Evolutionary conservation across 345 rosid species (phyloP).

Genomic region (Eucalyptus pauciflora): DNA sequence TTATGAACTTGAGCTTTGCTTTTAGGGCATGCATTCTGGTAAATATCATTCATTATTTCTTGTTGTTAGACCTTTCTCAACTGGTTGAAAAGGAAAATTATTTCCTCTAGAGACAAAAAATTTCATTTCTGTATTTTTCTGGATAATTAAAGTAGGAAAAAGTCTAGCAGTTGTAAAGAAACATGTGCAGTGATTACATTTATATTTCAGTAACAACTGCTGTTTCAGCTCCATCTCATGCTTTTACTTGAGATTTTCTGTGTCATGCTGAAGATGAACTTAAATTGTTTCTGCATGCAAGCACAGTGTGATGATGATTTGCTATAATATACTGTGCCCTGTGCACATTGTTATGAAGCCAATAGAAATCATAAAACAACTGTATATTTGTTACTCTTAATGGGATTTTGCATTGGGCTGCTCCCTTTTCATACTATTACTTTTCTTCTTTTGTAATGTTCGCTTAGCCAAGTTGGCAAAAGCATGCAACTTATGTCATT

Average conservation of each 20-base stretch:
- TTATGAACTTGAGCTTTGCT: conserved; percentile 67
- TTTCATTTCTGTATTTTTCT: not conserved
- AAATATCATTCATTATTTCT: not conserved
- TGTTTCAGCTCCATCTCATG: not conserved
- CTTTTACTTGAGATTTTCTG: not conserved
- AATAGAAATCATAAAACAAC: not conserved
- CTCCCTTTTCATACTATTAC: not conserved
- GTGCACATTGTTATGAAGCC: not conserved
- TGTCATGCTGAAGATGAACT: not conserved
- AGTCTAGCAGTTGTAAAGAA: not conserved
- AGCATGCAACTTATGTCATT: not conserved
- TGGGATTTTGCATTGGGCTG: not conserved
- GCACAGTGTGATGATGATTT: not conserved
- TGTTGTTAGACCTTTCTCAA: not conserved
- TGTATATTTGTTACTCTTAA: not conserved
- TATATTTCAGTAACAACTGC: not conserved
- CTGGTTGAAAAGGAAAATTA: not conserved
- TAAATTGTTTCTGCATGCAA: not conserved
- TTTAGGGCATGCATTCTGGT: conserved; percentile 87
- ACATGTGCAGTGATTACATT: not conserved
- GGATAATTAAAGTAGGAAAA: not conserved
- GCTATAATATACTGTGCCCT: not conserved
- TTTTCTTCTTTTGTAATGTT: not conserved
- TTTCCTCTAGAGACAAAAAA: not conserved
- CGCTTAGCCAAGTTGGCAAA: not conserved